Base-by-base conservation (phyloP, 164 flowering plant genomes). In the Magnolia kwangsiensis region DNA sequence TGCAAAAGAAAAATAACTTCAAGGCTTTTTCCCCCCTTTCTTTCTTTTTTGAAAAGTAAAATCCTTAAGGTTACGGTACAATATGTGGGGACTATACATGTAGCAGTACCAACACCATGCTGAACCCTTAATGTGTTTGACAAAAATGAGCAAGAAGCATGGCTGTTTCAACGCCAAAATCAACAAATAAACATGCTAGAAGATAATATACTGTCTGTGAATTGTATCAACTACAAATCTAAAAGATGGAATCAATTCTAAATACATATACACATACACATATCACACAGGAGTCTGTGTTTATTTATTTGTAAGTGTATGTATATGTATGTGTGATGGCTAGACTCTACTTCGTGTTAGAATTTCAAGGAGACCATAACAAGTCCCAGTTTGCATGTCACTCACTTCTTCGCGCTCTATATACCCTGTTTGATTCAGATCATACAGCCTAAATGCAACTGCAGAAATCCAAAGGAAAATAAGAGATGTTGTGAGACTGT, bases 391-490 rank as follows among this genome's bases (percentile, higher is more conserved):
- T 58, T 50, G 72, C 14, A 59, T 7, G 84, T 88, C 84, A 23
- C 45, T 37, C 45, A 37, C 97, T 83, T 92, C 98, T 80, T 94
- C 94, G 61, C 90, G 88, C 81, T 92, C 98, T 11, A 94, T 92
- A 74, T 80, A 94, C 45, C 98, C 98, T 71, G 90, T 91, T 78
- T 89, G 89, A 78, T 91, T 83, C 78, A 91, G 78, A 86, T 94
- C 94, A 81, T 94, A 94, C 29, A 94, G 78, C 89, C 89, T 87
- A 80, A 92, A 94, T 27, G 93, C 87, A 88, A 92, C 98, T 94
- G 93, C 90, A 88, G 71, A 37, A 78, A 51, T 67, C 10, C 58
- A 84, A 49, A 51, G 19, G 49, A 72, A 71, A 51, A 69, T 6
- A 11, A 58, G 4, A n/a, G 50, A 37, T 1, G 19, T 13, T 72